These are phyloP conservation scores for Wallacemonas sp. DNA, from an alignment of 208 protist genomes.

Conservation along the genomic window DNA sequence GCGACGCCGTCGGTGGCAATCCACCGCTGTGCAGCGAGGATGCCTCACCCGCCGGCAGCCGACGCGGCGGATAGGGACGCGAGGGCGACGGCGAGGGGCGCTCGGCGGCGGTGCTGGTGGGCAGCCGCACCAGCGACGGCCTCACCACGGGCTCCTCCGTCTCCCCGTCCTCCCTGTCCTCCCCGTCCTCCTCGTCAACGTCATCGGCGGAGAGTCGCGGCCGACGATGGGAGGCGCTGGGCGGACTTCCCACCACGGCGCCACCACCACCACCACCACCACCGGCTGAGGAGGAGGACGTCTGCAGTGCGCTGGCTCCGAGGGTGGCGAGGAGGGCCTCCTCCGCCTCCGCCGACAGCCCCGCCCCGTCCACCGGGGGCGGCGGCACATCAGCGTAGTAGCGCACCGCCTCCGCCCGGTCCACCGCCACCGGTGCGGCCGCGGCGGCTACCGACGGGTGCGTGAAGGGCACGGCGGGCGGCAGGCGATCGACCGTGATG, in stretches of 20 bases:
- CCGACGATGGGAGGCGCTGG: too few relatives aligned
- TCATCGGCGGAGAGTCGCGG: background rate
- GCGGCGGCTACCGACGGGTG: background rate
- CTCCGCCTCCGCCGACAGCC: background rate
- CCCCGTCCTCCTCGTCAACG: background rate
- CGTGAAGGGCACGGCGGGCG: constrained; percentile 9
- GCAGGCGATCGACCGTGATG: background rate
- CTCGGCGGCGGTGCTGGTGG: too few relatives aligned
- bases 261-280: background rate
- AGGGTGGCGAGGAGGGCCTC: background rate
- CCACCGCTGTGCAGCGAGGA: background rate
- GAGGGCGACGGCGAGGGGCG: constrained; percentile 7
- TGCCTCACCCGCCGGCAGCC: background rate
- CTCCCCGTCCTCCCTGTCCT: background rate
- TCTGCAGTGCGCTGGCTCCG: background rate
- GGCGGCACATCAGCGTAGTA: constrained; percentile 9
- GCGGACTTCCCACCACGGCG: background rate
- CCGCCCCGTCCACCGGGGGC: background rate
- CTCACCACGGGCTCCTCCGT: background rate
- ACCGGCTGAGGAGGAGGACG: background rate
- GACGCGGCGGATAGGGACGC: constrained; percentile 9
- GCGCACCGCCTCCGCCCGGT: background rate
- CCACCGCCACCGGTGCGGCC: background rate
- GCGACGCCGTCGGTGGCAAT: too few relatives aligned
- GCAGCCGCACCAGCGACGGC: too few relatives aligned